Evolutionary conservation across 116 monocot genomes (phyloP).

Genomic region (Papilionanthe hybrid): DNA sequence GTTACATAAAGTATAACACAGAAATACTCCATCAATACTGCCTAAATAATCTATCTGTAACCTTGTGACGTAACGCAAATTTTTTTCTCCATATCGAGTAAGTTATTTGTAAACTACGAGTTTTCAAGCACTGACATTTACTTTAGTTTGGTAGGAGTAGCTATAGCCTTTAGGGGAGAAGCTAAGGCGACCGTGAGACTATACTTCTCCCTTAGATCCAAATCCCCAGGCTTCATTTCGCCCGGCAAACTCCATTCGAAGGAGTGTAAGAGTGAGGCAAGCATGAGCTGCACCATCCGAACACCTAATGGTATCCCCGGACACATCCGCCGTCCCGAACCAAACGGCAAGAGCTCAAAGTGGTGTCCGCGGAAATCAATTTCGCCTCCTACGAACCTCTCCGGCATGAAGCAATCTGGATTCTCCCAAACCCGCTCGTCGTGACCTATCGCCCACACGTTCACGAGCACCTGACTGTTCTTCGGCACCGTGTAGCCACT

Average conservation of each 20-base stretch:
- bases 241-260: slow-evolving; percentile 24
- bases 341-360: slow-evolving; percentile 22
- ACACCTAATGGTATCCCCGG: slow-evolving; percentile 18
- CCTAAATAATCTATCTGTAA: too few relatives aligned
- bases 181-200: slow-evolving; percentile 1
- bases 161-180: slow-evolving; percentile 9
- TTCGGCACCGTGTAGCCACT: slow-evolving; percentile 8
- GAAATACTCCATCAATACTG: too few relatives aligned
- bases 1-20: too few relatives aligned
- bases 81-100: too few relatives aligned
- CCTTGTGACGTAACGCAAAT: too few relatives aligned
- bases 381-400: slow-evolving; percentile 14
- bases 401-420: slow-evolving; percentile 22
- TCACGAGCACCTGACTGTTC: slow-evolving; percentile 12
- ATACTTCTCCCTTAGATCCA: slow-evolving; percentile 23
- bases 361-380: slow-evolving; percentile 12
- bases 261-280: slow-evolving; percentile 18
- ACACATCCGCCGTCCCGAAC: slow-evolving; percentile 15
- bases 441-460: slow-evolving; percentile 33
- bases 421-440: slow-evolving; percentile 10
- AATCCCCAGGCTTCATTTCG: background rate
- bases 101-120: too few relatives aligned
- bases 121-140: too few relatives aligned
- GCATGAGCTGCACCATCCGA: slow-evolving; percentile 20
- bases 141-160: background rate